Percentiles rank a stretch among this genome's conserved stretches.
Evolutionary conservation across 805 yeast genomes (phyloP).

Genomic region (Pichia membranifaciens): DNA sequence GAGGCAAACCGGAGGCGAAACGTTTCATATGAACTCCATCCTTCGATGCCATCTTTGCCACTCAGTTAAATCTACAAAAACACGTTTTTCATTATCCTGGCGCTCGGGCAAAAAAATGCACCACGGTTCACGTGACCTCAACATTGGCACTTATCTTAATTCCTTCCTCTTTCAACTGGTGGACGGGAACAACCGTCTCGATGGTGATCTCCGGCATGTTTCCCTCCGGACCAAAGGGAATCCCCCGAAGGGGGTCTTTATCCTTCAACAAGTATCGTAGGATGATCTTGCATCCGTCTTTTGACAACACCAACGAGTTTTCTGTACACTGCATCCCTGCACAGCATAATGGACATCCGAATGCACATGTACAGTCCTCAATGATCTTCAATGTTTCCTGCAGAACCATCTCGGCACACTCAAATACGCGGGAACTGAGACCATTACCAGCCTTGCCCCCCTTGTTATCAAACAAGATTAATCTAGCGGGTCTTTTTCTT

Average conservation of each 20-base stretch:
- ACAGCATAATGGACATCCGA: conserved; percentile 83
- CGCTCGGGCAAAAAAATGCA: too few species aligned
- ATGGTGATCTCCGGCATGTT: conserved; percentile 63
- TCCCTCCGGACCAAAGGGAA: conserved; percentile 68
- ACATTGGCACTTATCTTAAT: conserved; percentile 63
- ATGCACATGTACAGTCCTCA: conserved; percentile 57
- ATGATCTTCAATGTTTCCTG: conserved; percentile 54
- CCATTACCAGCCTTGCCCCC: conserved; percentile 84
- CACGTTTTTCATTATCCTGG: conserved; percentile 16
- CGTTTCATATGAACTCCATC: too few species aligned
- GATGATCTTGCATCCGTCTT: conserved; percentile 74
- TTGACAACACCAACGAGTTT: conserved; percentile 74
- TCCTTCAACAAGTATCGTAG: conserved; percentile 56
- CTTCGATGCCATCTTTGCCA: too few species aligned
- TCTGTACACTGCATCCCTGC: conserved; percentile 80
- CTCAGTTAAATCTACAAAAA: neutral
- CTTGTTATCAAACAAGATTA: conserved; percentile 76
- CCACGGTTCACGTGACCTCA: conserved; percentile 32
- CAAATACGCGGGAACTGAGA: conserved; percentile 71
- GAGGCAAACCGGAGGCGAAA: too few species aligned
- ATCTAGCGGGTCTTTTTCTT: conserved; percentile 79
- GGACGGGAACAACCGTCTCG: conserved; percentile 62
- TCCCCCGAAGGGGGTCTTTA: conserved; percentile 40
- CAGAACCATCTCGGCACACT: conserved; percentile 63
- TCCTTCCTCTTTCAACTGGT: conserved; percentile 28